Base-by-base conservation (phyloP, 208 protist genomes). In the Crithidia fasciculata region DNA sequence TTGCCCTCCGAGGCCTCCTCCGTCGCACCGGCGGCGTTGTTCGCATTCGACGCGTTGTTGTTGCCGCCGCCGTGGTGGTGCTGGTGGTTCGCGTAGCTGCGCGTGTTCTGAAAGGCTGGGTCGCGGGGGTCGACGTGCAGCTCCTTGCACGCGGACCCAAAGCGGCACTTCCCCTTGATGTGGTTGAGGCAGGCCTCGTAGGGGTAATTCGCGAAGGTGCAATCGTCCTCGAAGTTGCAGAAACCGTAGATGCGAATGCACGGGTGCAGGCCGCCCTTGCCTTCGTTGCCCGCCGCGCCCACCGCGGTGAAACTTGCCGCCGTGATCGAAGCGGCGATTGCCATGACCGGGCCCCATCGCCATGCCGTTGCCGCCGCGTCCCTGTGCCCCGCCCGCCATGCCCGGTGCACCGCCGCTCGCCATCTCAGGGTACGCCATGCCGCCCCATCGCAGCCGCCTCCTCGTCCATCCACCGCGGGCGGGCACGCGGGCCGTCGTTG, bases 131-230 rank as follows among this genome's bases (percentile, higher is more conserved):
- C 88, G 28, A 96, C 92, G 80, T 96, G 92, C 18, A 95, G 78
- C 74, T 96, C 92, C 78, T 96, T 95, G 82, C 92, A 96, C 39
- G 85, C 80, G 37, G 80, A 58, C 4, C 90, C 88, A 72, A 94
- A 95, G 73, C 90, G 92, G 69, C 92, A 96, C 78, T 96, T 96
- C 37, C 92, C 92, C 76, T 96, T 96, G 63, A 96, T 95, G 79
- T 91, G 82, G 78, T 95, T 95, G 12, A 96, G 83, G 68, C 92
- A 96, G 2, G 92, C 92, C 72, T 91, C 88, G 66, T 89, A 96
- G 8, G 92, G 92, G 71, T 96, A 96, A 69, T 93, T 82, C 13
- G 92, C 92, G 57, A 95, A 96, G 52, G 86, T 87, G 80, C 92
- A 96, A 73, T 95, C 89, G 49, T 90, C 83, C 65, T 90, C 88